Evolutionary conservation across 1,284 basidiomycete genomes (phyloP).

Genomic region (Cryptococcus sp.): DNA sequence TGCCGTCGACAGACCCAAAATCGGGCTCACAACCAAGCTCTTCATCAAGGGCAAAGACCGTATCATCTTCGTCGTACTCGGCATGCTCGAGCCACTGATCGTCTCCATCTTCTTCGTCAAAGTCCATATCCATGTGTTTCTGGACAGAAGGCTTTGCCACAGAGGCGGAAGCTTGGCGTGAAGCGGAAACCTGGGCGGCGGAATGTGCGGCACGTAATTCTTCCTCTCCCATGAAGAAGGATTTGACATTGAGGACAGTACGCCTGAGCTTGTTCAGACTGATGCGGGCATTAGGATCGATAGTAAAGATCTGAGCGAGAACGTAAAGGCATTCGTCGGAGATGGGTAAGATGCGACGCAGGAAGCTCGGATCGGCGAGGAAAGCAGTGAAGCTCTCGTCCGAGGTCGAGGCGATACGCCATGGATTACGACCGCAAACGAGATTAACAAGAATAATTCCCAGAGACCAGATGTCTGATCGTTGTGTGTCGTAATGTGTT

Average conservation of each 20-base stretch:
- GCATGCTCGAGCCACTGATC: slow-evolving; percentile 4
- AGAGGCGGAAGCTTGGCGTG: not conserved
- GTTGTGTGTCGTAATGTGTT: slow-evolving; percentile 61
- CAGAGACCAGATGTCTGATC: slow-evolving; percentile 87
- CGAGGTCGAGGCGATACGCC: slow-evolving; percentile 66
- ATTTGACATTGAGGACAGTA: slow-evolving; percentile 57
- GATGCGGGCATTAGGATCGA: slow-evolving; percentile 56
- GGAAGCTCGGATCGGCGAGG: slow-evolving; percentile 61
- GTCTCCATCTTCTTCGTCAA: not conserved
- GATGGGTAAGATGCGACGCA: slow-evolving; percentile 67
- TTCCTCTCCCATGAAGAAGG: slow-evolving; percentile 62
- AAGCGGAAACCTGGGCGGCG: slow-evolving; percentile 17
- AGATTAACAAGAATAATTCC: slow-evolving; percentile 90
- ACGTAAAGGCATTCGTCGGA: slow-evolving; percentile 50
- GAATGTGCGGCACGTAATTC: slow-evolving; percentile 51
- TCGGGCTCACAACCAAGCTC: slow-evolving; percentile 11
- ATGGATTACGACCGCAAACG: slow-evolving; percentile 80
- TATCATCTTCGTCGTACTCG: slow-evolving; percentile 24
- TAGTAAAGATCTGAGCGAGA: slow-evolving; percentile 59
- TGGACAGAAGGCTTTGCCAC: not conserved
- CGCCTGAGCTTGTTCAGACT: slow-evolving; percentile 62
- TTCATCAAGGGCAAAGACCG: slow-evolving; percentile 34
- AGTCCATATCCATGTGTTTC: not conserved
- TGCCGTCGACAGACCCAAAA: not conserved
- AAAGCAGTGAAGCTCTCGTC: slow-evolving; percentile 71